Conservation (phyloP, 2,329 filamentous ascomycete genomes). For the Colletotrichum spinosum region DNA sequence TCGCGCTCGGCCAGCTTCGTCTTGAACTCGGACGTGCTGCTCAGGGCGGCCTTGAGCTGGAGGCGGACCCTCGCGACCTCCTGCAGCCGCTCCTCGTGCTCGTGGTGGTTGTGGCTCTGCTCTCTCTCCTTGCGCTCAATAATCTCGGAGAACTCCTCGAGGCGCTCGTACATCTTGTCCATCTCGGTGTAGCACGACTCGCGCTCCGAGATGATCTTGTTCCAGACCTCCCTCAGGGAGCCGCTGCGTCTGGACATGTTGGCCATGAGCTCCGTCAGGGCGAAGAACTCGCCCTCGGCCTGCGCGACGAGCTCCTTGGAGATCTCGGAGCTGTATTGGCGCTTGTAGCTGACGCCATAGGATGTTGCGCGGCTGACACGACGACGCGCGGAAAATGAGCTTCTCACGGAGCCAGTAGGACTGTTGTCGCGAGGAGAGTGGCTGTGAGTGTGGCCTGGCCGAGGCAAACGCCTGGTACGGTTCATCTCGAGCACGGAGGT, state of each 20-base stretch:
- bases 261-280: slow-evolving; percentile 29
- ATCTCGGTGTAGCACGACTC: slow-evolving; percentile 29
- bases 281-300: slow-evolving; percentile 32
- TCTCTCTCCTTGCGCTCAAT: slow-evolving; percentile 28
- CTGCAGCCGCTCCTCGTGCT: slow-evolving; percentile 28
- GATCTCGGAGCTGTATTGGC: slow-evolving; percentile 21
- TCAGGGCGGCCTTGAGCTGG: slow-evolving; percentile 21
- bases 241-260: slow-evolving; percentile 27
- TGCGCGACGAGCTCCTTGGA: slow-evolving; percentile 29
- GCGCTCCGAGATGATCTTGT: slow-evolving; percentile 28
- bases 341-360: slow-evolving; percentile 4
- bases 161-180: slow-evolving; percentile 25
- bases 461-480: slow-evolving; percentile 9
- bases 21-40: slow-evolving; percentile 22
- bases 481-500: not conserved
- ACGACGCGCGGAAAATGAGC: slow-evolving; percentile 2
- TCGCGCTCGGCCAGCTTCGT: slow-evolving; percentile 22
- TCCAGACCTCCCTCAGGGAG: slow-evolving; percentile 29
- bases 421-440: slow-evolving; percentile 13
- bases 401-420: slow-evolving; percentile 21
- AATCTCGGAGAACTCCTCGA: slow-evolving; percentile 24
- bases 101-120: slow-evolving; percentile 21
- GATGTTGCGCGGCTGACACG: slow-evolving; percentile 19
- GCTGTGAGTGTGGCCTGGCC: not conserved
- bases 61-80: slow-evolving; percentile 20